Conservation (phyloP, 2,329 filamentous ascomycete genomes). For the Neonectria punicea region DNA sequence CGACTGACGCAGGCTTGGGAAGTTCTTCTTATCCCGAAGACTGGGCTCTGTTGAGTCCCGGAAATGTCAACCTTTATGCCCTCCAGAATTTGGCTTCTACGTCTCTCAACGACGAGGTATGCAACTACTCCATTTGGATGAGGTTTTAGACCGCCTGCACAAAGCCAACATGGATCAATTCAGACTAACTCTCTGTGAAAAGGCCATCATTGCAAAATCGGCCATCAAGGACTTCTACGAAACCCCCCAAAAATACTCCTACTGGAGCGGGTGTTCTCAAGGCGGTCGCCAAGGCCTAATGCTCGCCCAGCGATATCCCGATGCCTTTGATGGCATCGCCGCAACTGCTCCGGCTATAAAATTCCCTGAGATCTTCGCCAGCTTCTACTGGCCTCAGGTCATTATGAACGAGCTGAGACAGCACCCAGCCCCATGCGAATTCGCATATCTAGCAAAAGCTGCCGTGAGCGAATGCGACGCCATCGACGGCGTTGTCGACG, state of each 20-base stretch:
- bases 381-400: constrained; percentile 15
- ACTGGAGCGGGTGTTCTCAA: constrained; percentile 34
- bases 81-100: constrained; percentile 27
- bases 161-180: neutral
- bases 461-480: constrained; percentile 31
- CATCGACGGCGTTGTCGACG: constrained; percentile 37
- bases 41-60: constrained; percentile 24
- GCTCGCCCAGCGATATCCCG: constrained; percentile 28
- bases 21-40: constrained; percentile 1
- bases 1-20: constrained; percentile 26
- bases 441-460: constrained; percentile 8
- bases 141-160: neutral
- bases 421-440: constrained; percentile 24
- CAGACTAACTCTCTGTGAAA: neutral
- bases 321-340: constrained; percentile 32
- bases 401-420: constrained; percentile 16
- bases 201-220: constrained; percentile 22
- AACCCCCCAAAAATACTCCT: constrained; percentile 21
- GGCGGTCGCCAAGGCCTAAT: constrained; percentile 28
- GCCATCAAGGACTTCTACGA: constrained; percentile 23
- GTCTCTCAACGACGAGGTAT: constrained; percentile 25
- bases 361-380: constrained; percentile 3
- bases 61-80: constrained; percentile 28
- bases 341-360: constrained; percentile 16
- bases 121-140: neutral